Conservation (phyloP, 164 flowering plant genomes). For the Vitis cinerea region DNA sequence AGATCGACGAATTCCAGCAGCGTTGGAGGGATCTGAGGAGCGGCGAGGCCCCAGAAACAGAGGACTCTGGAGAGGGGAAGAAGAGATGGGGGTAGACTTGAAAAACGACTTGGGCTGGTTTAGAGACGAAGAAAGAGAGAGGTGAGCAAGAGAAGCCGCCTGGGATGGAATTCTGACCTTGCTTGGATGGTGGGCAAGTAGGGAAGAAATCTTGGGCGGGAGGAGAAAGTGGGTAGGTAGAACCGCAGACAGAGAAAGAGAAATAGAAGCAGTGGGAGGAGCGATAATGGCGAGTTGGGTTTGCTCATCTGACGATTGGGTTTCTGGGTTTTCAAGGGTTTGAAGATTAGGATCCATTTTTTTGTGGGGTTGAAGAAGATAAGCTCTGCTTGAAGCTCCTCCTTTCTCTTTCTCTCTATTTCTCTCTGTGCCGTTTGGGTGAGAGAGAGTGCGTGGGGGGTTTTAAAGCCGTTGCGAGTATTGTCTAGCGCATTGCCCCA, state of each 20-base stretch:
- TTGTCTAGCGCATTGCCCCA: neutral
- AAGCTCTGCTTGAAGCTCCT: neutral
- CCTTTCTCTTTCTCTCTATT: neutral
- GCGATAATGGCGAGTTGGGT: conserved; percentile 21
- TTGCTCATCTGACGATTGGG: conserved; percentile 31
- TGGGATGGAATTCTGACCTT: conserved; percentile 69
- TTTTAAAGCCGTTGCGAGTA: neutral
- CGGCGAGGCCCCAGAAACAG: conserved; percentile 56
- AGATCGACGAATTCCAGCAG: conserved; percentile 68
- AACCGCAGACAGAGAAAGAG: conserved; percentile 58
- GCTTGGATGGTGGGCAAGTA: conserved; percentile 30
- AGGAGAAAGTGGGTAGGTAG: conserved; percentile 43
- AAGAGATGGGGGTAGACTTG: conserved; percentile 49
- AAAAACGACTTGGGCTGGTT: conserved; percentile 35
- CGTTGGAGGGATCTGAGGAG: conserved; percentile 66
- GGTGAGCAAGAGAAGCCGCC: conserved; percentile 43
- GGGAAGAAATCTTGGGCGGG: conserved; percentile 38
- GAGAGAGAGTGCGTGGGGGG: neutral
- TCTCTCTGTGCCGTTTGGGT: neutral
- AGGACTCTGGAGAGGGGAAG: conserved; percentile 63
- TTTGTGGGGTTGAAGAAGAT: neutral
- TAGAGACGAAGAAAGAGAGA: conserved; percentile 40
- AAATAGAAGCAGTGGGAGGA: conserved; percentile 49
- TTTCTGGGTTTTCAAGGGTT: conserved; percentile 30
- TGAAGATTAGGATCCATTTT: conserved; percentile 43